Evolutionary conservation across 2,329 filamentous ascomycete species (phyloP).

Genomic region (Sporothrix sp.): DNA sequence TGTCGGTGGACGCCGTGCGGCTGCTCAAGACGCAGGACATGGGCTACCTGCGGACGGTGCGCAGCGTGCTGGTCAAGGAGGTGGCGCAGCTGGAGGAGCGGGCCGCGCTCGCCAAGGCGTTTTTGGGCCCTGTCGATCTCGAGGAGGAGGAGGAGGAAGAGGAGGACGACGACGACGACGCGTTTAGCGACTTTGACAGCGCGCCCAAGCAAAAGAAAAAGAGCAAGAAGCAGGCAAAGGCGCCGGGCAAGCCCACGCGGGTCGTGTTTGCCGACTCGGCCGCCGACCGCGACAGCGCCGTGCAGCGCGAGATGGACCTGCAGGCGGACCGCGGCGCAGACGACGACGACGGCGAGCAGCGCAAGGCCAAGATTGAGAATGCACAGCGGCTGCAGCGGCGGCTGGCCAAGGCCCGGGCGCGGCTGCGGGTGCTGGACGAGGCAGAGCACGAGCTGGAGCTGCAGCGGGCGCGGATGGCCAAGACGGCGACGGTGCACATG

Average conservation of each 20-base stretch:
- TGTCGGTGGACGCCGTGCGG: slow-evolving; percentile 49
- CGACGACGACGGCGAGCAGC: slow-evolving; percentile 24
- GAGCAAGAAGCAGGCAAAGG: slow-evolving; percentile 11
- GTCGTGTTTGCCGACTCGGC: slow-evolving; percentile 40
- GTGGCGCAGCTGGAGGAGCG: slow-evolving; percentile 45
- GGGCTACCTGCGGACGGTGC: slow-evolving; percentile 53
- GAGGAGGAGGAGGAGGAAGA: slow-evolving; percentile 21
- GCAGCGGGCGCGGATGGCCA: slow-evolving; percentile 54
- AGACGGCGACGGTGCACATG: slow-evolving; percentile 51
- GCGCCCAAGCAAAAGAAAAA: slow-evolving; percentile 13
- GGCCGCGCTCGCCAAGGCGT: slow-evolving; percentile 34
- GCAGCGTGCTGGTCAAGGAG: slow-evolving; percentile 50
- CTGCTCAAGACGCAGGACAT: slow-evolving; percentile 61
- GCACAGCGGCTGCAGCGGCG: slow-evolving; percentile 39
- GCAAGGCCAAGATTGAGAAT: slow-evolving; percentile 27
- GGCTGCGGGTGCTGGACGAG: slow-evolving; percentile 43
- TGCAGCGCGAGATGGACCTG: slow-evolving; percentile 21
- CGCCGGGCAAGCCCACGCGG: slow-evolving; percentile 29
- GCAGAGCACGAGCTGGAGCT: slow-evolving; percentile 49
- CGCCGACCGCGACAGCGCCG: slow-evolving; percentile 29
- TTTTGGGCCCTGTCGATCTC: slow-evolving; percentile 24
- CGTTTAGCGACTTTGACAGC: slow-evolving; percentile 10
- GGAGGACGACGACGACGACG: slow-evolving; percentile 25
- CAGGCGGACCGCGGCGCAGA: slow-evolving; percentile 23
- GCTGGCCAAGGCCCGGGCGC: slow-evolving; percentile 41